Base-by-base conservation (phyloP, 495 filamentous ascomycete genomes). In the Aspergillus sparsus region DNA sequence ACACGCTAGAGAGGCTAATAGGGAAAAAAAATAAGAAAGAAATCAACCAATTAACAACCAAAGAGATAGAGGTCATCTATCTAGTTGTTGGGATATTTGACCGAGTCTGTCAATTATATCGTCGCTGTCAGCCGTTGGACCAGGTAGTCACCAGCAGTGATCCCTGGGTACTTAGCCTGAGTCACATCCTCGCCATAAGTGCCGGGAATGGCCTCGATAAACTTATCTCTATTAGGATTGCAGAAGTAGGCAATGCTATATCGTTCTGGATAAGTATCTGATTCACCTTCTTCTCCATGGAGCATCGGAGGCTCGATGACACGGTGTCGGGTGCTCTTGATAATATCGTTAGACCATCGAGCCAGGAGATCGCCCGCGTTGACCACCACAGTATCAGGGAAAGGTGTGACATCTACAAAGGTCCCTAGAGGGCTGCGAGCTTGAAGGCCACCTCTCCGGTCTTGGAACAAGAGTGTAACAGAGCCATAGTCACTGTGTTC, bases 361-460 rank as follows among this genome's bases (percentile, higher is more conserved):
- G 91, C 88, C 45, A 98, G 74, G 65, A 97, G 62, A 74, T 98
- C 93, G 1, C 92, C 93, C 2, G 92, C 93, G 71, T 98, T 97
- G 34, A 98, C 82, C 6, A 98, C 91, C 55, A 94, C 88, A 4
- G 92, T 92, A 52, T 85, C 88, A 33, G 85, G 78, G 55, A 96
- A 91, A 0, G 93, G 93, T 33, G 82, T 89, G 15, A 89, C 93
- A 66, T 96, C 85, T 15, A 96, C 84, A 69, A 92, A 98, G 0
- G 79, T 85, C 0, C 90, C 89, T 33, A 82, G 84, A 0, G 91
- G 90, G 39, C 83, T 87, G 67, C 85, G 83, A 9, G 96, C 92
- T 74, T 98, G 92, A 57, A 97, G 68, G 0, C 93, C 93, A 1
- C 93, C 93, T 27, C 84, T 75, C 39, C 76, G 63, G 74, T 97